Evolutionary conservation across 1,284 basidiomycete species (phyloP), one percentile per base, ranked within the genome.

Genomic region (Marasmius oreades): DNA sequence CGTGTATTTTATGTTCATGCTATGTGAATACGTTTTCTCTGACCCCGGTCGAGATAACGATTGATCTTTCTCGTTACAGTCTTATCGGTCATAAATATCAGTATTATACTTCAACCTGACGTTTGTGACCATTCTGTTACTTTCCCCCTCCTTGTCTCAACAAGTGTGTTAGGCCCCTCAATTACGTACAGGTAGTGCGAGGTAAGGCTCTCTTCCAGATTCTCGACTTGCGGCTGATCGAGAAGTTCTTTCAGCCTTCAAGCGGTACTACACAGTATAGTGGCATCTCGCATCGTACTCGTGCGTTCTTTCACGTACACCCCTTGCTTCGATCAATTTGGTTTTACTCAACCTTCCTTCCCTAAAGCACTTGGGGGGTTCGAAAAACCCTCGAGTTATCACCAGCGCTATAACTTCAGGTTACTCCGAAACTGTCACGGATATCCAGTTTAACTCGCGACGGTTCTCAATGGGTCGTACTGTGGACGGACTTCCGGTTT

Each of bases 1-100:
- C 3, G n/a, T 66, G 5, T 66, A 66, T 43, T 66, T 63, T 47
- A 54, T 57, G n/a, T 66, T 62, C 62, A 63, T 64, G 59, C 52
- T 66, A 7, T 16, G 39, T 42, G 14, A 43, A 61, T 58, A 48
- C 20, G 56, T 50, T 18, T n/a, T 44, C 20, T 53, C 31, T 37
- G 51, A 18, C 7, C 39, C 5, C 23, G 5, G 18, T 26, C 22
- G 4, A 28, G 26, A 2, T 34, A 31, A 37, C 18, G 14, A 31
- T 1, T 20, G 18, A 11, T 22, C 24, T 20, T 26, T 42, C 33
- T 52, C 23, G 10, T 18, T 42, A 8, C 45, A 65, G 63, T 45
- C 8, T 45, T 64, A 20, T 59, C 63, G 8, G 59, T 64, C 39
- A 22, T 61, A 14, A 65, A 65, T 52, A 61, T 65, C 24, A 55